Percentiles rank a stretch among this genome's conserved stretches.
Conservation (phyloP, 169 alveolate genomes). For the Plasmodium cynomolgi region DNA sequence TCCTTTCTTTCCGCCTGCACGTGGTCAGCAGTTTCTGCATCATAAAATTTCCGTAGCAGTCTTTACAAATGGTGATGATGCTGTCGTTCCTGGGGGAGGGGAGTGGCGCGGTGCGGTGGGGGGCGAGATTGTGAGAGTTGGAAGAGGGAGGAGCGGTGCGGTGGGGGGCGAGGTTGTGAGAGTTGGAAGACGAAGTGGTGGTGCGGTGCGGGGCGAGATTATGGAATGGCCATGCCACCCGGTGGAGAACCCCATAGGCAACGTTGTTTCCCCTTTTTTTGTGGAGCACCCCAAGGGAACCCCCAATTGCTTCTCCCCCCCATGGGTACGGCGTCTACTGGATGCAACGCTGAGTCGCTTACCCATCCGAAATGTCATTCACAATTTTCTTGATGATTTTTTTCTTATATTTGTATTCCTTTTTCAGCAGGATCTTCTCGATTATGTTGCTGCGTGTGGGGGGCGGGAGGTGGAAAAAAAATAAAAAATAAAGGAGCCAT, state of each 20-base stretch:
- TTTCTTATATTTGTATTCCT: slow-evolving; percentile 59
- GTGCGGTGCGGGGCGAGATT: no score
- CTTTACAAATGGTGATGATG: slow-evolving; percentile 68
- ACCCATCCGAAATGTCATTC: slow-evolving; percentile 52
- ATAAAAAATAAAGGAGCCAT: neutral
- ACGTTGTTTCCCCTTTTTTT: neutral
- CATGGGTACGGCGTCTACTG: neutral
- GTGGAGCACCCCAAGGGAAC: neutral
- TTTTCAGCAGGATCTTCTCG: slow-evolving; percentile 59
- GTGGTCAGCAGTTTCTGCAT: slow-evolving; percentile 65
- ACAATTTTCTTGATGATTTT: slow-evolving; percentile 62
- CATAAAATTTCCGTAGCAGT: slow-evolving; percentile 71
- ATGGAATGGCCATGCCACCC: no score
- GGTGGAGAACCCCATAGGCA: neutral
- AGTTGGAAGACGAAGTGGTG: no score
- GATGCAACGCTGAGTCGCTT: neutral
- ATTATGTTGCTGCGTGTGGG: slow-evolving; percentile 43
- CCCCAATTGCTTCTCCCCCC: no score
- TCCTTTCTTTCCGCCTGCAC: slow-evolving; percentile 37
- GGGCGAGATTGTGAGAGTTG: neutral
- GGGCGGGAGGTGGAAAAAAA: neutral
- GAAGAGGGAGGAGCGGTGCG: no score
- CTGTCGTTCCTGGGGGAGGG: slow-evolving; percentile 24
- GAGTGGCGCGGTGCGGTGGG: neutral
- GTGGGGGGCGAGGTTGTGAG: no score